Percentiles rank a stretch among this genome's conserved stretches.
Conservation (phyloP, 2,329 filamentous ascomycete species). For the Calonectria pauciramosa region DNA sequence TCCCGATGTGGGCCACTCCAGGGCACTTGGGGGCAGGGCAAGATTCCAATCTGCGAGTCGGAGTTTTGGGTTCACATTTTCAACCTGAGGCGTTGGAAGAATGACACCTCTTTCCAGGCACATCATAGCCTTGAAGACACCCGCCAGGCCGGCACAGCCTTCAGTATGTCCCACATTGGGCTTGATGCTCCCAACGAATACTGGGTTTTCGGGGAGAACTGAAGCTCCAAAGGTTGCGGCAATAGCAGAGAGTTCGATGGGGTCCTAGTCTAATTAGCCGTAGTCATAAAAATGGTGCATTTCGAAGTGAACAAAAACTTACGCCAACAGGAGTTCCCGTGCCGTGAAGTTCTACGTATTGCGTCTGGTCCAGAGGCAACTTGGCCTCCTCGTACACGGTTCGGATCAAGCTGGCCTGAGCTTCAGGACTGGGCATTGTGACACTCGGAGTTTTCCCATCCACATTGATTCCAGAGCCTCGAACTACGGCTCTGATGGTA, state of each 20-base stretch:
- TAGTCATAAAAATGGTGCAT: not conserved
- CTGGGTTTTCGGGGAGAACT: not conserved
- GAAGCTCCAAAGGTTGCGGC: not conserved
- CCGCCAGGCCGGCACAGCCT: not conserved
- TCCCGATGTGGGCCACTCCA: not conserved
- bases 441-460: constrained; percentile 58
- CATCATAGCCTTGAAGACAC: not conserved
- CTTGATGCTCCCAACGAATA: not conserved
- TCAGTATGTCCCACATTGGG: not conserved
- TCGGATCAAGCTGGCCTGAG: constrained; percentile 54
- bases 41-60: not conserved
- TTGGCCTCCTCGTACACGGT: constrained; percentile 19
- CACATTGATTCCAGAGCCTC: constrained; percentile 50
- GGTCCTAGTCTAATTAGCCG: not conserved
- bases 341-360: constrained; percentile 90
- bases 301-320: too few relatives aligned
- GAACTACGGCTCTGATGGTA: constrained; percentile 50
- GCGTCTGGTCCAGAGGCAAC: constrained; percentile 45
- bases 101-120: not conserved
- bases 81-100: not conserved
- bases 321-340: constrained; percentile 73
- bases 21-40: not conserved
- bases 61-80: not conserved
- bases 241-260: not conserved
- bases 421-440: constrained; percentile 53